phyloP scores from a whole-genome alignment of 2,329 filamentous ascomycete species.

The Furcasterigmium sp. region DNA sequence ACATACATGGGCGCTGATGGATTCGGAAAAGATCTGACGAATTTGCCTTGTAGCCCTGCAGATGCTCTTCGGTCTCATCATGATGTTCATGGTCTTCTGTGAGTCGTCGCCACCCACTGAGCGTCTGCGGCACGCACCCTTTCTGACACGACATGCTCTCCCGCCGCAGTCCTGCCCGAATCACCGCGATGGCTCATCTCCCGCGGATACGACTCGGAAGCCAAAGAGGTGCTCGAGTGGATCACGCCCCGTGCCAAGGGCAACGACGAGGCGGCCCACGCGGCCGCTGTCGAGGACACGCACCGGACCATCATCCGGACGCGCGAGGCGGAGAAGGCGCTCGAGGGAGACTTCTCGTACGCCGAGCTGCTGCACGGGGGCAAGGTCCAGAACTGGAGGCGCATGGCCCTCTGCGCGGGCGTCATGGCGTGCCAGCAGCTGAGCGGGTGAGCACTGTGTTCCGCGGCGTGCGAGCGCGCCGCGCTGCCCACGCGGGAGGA shows the following conservation, averaged over 20 bases:
- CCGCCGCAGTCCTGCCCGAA: not conserved
- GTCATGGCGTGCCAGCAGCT: not conserved
- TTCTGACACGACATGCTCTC: not conserved
- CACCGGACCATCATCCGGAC: not conserved
- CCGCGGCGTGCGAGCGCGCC: too few species aligned
- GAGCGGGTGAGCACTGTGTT: not conserved
- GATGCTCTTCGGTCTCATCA: not conserved
- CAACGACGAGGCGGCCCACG: not conserved
- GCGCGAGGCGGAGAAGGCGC: not conserved
- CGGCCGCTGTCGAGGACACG: not conserved
- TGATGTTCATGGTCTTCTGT: slow-evolving; percentile 1
- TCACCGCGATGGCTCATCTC: not conserved
- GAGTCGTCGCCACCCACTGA: too few species aligned
- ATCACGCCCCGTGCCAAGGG: not conserved
- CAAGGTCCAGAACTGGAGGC: not conserved
- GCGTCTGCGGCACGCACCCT: too few species aligned
- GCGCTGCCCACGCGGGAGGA: not conserved
- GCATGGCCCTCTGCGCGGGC: not conserved
- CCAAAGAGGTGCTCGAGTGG: not conserved
- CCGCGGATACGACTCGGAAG: not conserved
- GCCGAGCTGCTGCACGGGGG: not conserved
- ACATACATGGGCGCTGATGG: too few species aligned
- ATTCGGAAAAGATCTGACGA: too few species aligned
- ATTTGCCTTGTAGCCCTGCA: too few species aligned
- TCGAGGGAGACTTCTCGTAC: not conserved